Evolutionary conservation across 148 eudicot species (phyloP).

Genomic region (Chenopodium album): DNA sequence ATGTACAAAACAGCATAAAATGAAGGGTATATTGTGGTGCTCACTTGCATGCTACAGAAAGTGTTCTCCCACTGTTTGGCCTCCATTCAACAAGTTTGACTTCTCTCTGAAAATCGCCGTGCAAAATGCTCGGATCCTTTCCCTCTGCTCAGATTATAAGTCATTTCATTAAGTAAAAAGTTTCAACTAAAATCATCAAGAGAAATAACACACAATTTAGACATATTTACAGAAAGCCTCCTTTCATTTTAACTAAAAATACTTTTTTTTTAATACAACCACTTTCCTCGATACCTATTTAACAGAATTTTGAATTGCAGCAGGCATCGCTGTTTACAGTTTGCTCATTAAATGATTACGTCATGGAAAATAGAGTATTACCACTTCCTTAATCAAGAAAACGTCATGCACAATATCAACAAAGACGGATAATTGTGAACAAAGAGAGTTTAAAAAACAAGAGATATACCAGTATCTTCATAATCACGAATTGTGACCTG

Average conservation of each 20-base stretch:
- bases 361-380: background rate
- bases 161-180: constrained; percentile 10
- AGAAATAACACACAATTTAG: background rate
- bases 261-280: background rate
- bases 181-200: background rate
- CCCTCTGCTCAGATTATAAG: constrained; percentile 47
- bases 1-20: constrained; percentile 9
- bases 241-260: background rate
- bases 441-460: background rate
- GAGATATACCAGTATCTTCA: constrained; percentile 68
- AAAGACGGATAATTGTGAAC: background rate
- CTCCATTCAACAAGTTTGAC: constrained; percentile 90
- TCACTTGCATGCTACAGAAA: constrained; percentile 96
- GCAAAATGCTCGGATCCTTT: constrained; percentile 72
- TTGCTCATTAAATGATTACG: background rate
- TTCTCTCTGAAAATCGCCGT: constrained; percentile 71
- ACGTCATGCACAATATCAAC: background rate
- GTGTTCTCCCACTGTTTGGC: constrained; percentile 94
- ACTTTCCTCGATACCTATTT: background rate
- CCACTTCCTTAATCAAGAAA: background rate
- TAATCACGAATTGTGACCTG: constrained; percentile 87
- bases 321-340: background rate
- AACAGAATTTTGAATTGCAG: background rate
- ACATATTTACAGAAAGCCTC: background rate
- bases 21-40: constrained; percentile 26